phyloP scores from a whole-genome alignment of 495 filamentous ascomycete genomes.

The Podospora sp. region DNA sequence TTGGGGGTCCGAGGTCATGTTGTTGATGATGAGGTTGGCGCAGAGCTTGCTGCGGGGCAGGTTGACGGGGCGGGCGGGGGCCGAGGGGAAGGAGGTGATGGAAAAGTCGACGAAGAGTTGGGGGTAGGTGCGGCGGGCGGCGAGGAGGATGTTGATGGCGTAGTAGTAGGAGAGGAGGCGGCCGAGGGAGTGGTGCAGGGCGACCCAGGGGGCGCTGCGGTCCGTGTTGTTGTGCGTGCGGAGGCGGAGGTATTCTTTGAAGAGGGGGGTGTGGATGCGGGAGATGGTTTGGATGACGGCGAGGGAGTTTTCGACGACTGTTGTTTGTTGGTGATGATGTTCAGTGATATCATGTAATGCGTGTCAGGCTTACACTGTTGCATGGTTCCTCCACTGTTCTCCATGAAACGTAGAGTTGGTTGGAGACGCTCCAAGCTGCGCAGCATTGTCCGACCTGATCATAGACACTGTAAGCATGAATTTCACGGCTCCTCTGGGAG shows the following conservation, averaged over 20 bases:
- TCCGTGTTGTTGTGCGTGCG: conserved; percentile 3
- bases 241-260: background rate
- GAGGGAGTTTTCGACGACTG: background rate
- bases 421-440: background rate
- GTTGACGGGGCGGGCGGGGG: background rate
- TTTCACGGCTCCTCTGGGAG: background rate
- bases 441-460: background rate
- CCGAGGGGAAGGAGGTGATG: conserved; percentile 23
- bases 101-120: conserved; percentile 28
- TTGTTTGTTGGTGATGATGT: no score
- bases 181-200: conserved; percentile 24
- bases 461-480: background rate
- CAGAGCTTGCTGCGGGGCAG: conserved; percentile 14
- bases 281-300: background rate
- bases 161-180: conserved; percentile 27
- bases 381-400: background rate
- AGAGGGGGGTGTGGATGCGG: background rate
- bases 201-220: conserved; percentile 21
- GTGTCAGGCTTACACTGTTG: background rate
- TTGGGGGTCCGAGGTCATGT: background rate
- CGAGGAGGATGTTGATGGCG: conserved; percentile 22
- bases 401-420: no score
- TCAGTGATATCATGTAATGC: background rate
- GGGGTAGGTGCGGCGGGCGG: conserved; percentile 19
- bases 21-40: background rate